A percentile compares a stretch with the other conserved stretches of the same genome.
Evolutionary conservation across 2,329 filamentous ascomycete species (phyloP).

Genomic region (Bipolaris gigantea): DNA sequence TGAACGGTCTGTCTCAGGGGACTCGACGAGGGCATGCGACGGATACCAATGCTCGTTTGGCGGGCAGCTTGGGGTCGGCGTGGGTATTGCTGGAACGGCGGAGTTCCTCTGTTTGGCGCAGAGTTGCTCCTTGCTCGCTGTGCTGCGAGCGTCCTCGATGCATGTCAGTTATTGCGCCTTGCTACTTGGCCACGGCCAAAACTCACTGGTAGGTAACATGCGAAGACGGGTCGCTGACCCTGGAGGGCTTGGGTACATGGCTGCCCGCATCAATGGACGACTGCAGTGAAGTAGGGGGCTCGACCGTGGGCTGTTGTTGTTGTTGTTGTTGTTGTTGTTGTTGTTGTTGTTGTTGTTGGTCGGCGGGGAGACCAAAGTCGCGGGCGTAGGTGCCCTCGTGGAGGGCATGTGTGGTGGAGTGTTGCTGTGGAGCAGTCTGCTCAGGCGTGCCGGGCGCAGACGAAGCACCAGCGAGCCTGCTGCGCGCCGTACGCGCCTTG

Average conservation of each 20-base stretch:
- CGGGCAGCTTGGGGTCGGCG: slow-evolving; percentile 33
- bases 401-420: slow-evolving; percentile 36
- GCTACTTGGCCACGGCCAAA: neutral
- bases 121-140: slow-evolving; percentile 33
- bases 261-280: slow-evolving; percentile 42
- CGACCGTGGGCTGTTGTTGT: slow-evolving; percentile 25
- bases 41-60: slow-evolving; percentile 43
- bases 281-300: slow-evolving; percentile 41
- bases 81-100: slow-evolving; percentile 24
- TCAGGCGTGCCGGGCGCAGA: slow-evolving; percentile 30
- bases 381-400: slow-evolving; percentile 40
- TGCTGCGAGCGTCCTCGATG: slow-evolving; percentile 15
- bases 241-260: slow-evolving; percentile 33
- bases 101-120: slow-evolving; percentile 21
- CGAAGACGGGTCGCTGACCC: slow-evolving; percentile 22
- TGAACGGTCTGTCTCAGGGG: slow-evolving; percentile 27
- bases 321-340: slow-evolving; percentile 24
- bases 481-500: slow-evolving; percentile 41
- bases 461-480: slow-evolving; percentile 35
- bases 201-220: slow-evolving; percentile 26
- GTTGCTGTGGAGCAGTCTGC: slow-evolving; percentile 37
- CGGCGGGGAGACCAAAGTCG: slow-evolving; percentile 35
- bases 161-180: slow-evolving; percentile 22
- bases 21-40: slow-evolving; percentile 36
- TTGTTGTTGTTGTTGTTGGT: slow-evolving; percentile 23